A percentile compares a stretch with the other conserved stretches of the same genome.
Conservation (phyloP, 768 basidiomycete species). For the Boletus patriciae region DNA sequence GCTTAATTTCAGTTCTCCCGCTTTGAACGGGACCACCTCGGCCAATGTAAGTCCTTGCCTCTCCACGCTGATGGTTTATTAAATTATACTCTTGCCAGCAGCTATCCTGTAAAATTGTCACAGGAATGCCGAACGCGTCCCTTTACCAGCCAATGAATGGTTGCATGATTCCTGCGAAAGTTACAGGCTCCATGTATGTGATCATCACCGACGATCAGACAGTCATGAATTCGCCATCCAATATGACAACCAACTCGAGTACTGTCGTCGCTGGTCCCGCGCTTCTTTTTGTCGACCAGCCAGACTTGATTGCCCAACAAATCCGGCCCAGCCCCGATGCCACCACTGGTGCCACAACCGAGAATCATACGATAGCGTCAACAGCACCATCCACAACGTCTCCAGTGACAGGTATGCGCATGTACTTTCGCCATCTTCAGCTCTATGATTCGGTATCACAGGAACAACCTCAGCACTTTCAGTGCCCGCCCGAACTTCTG, state of each 20-base stretch:
- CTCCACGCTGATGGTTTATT: constrained; percentile 4
- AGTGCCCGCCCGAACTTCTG: constrained; percentile 26
- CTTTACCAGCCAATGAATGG: constrained; percentile 56
- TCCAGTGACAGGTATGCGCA: neutral
- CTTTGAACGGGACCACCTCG: constrained; percentile 51
- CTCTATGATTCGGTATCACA: neutral
- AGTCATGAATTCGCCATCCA: constrained; percentile 50
- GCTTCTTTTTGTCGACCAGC: constrained; percentile 59
- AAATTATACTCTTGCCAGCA: constrained; percentile 34
- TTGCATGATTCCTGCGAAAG: constrained; percentile 63
- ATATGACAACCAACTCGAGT: constrained; percentile 41
- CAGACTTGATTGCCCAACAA: constrained; percentile 52
- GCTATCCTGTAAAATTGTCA: constrained; percentile 74
- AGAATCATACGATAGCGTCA: neutral
- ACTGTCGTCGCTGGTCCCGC: constrained; percentile 68
- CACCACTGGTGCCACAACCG: constrained; percentile 1
- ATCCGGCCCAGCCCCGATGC: constrained; percentile 34
- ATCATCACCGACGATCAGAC: constrained; percentile 64
- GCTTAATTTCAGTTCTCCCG: constrained; percentile 59
- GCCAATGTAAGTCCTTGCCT: constrained; percentile 37
- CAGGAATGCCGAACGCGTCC: constrained; percentile 57
- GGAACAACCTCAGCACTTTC: constrained; percentile 21
- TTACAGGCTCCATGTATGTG: constrained; percentile 75
- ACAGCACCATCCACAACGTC: neutral
- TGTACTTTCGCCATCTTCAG: neutral